Conservation (phyloP, 345 rosid species). For the Gossypium rotundifolium region DNA sequence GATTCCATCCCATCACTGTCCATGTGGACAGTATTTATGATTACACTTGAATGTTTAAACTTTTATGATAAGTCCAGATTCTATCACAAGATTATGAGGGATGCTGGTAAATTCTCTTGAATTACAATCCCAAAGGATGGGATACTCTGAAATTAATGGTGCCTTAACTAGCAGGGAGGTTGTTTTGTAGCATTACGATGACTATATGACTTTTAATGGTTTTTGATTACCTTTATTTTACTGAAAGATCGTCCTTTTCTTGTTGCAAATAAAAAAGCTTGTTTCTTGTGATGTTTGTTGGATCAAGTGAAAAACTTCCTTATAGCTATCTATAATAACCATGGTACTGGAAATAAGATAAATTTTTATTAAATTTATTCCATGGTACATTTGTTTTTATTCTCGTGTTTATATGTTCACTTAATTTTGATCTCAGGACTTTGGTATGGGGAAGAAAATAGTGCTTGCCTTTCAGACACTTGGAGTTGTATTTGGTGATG, state of each 20-base stretch:
- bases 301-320: background rate
- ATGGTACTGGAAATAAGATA: background rate
- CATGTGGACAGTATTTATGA: background rate
- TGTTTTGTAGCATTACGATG: background rate
- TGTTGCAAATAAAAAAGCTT: background rate
- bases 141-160: background rate
- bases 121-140: background rate
- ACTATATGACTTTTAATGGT: background rate
- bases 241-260: background rate
- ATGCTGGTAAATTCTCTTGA: background rate
- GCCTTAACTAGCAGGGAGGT: background rate
- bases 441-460: constrained; percentile 66
- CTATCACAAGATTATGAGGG: background rate
- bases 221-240: background rate
- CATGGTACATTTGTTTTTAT: background rate
- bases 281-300: background rate
- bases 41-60: background rate
- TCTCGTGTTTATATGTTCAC: background rate
- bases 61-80: background rate
- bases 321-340: background rate
- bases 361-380: background rate
- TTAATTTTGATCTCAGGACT: constrained; percentile 49
- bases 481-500: constrained; percentile 97
- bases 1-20: background rate
- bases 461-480: constrained; percentile 87